Conservation (phyloP, 2,329 filamentous ascomycete species). For the Colletotrichum camelliae region DNA sequence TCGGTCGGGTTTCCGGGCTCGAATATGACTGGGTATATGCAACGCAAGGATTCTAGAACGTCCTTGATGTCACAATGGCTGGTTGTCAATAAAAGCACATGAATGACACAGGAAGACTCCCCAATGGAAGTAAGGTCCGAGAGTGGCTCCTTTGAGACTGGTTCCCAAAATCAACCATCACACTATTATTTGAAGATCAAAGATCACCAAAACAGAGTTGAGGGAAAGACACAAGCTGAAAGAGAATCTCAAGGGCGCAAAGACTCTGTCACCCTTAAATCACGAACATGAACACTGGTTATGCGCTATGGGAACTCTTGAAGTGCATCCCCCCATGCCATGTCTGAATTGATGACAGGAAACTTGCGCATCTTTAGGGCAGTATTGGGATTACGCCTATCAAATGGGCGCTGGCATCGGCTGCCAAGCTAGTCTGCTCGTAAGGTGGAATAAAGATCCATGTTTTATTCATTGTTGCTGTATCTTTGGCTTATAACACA, state of each 20-base stretch:
- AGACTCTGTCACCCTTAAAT: neutral
- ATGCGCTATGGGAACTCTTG: neutral
- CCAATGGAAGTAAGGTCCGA: neutral
- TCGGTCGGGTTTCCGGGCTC: neutral
- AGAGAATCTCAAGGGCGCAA: neutral
- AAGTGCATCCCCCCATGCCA: neutral
- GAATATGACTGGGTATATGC: neutral
- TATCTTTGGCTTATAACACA: neutral
- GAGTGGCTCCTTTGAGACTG: neutral
- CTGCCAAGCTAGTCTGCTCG: neutral
- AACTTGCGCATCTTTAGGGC: neutral
- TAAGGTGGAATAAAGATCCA: neutral
- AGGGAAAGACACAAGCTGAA: neutral
- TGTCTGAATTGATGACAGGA: neutral
- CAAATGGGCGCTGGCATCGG: neutral
- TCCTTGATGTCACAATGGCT: neutral
- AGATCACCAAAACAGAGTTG: neutral
- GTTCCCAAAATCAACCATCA: neutral
- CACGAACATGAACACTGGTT: neutral
- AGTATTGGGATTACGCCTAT: accelerated
- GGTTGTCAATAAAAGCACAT: neutral
- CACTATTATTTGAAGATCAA: neutral
- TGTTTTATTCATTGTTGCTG: neutral
- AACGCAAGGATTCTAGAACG: neutral
- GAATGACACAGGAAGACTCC: neutral